These are phyloP conservation scores for Talaromyces sp. DNA, from an alignment of 2,329 filamentous ascomycete species.

Conservation along the genomic window DNA sequence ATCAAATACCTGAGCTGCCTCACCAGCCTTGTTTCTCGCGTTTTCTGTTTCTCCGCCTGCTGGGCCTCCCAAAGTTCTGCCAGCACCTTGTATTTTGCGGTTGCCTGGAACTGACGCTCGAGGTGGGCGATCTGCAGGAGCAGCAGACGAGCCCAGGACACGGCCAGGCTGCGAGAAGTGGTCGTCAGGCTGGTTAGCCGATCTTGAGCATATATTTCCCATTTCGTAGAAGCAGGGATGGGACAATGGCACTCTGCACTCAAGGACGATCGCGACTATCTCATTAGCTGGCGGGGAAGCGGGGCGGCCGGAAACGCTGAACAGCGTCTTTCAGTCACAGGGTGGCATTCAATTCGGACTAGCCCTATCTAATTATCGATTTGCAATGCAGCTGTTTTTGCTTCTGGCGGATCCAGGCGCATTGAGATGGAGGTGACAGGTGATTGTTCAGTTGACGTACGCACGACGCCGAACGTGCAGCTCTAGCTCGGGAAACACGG, in stretches of 20 bases:
- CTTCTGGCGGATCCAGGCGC: background rate
- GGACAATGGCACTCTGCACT: background rate
- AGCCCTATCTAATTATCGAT: background rate
- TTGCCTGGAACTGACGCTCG: constrained; percentile 43
- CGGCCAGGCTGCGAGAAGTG: constrained; percentile 70
- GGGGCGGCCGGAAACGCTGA: background rate
- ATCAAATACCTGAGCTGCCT: constrained; percentile 71
- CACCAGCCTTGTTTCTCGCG: constrained; percentile 67
- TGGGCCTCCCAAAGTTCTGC: constrained; percentile 59
- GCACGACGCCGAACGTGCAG: background rate
- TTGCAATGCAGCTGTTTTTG: background rate
- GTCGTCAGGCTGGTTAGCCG: constrained; percentile 49
- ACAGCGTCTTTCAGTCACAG: background rate
- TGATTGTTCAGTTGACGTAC: background rate
- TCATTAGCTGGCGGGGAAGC: constrained; percentile 5
- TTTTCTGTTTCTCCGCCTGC: constrained; percentile 42
- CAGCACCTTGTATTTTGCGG: constrained; percentile 45
- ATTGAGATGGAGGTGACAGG: background rate
- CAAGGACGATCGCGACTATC: background rate
- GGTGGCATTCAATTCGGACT: background rate
- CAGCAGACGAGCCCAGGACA: constrained; percentile 56
- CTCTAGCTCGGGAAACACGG: background rate
- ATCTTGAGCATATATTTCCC: constrained; percentile 84
- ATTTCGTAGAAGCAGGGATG: constrained; percentile 44
- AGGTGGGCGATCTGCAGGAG: constrained; percentile 36